Base-by-base conservation (phyloP, 1,139 yeast species). In the Blastobotrys proliferans region DNA sequence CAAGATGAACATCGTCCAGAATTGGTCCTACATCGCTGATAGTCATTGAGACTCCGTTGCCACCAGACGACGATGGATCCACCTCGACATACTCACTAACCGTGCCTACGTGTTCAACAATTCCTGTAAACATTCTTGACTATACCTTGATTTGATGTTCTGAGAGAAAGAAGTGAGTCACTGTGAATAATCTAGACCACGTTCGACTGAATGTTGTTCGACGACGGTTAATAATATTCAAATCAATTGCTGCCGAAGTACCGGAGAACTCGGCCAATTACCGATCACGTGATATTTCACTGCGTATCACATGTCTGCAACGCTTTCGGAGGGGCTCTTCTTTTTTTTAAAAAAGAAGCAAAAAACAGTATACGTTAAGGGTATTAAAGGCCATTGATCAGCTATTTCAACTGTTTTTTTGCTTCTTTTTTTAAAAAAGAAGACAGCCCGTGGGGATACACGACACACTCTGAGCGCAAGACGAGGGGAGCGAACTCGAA, bases 91-190 rank as follows among this genome's bases (percentile, higher is more conserved):
- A 75, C 48, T 73, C 77, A 19, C 65, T 48, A 2, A 81, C 79
- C 11, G 72, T 66, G 16, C 97, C 98, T 22, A 88, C 79, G 27
- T 73, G 73, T 63, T 92, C 98, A 5, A 92, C 94, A 42, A 92
- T 78, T 29, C 98, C 98, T 0, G 98, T 92, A 58, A 92, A 92
- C 98, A 92, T 92, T 38, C 4, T 35, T 11, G 10, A n/a, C n/a
- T n/a, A n/a, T n/a, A n/a, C n/a, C 11, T 8, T 24, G 26, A 24
- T 24, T 24, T n/a, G n/a, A n/a, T n/a, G n/a, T n/a, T n/a, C n/a
- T n/a, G n/a, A n/a, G n/a, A n/a, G n/a, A n/a, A n/a, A n/a, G n/a
- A n/a, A n/a, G n/a, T n/a, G n/a, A n/a, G n/a, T n/a, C n/a, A n/a
- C n/a, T n/a, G n/a, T n/a, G n/a, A n/a, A n/a, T n/a, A n/a, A n/a